These are phyloP conservation scores for Salix brachista DNA, from an alignment of 345 rosid species.

Conservation along the genomic window DNA sequence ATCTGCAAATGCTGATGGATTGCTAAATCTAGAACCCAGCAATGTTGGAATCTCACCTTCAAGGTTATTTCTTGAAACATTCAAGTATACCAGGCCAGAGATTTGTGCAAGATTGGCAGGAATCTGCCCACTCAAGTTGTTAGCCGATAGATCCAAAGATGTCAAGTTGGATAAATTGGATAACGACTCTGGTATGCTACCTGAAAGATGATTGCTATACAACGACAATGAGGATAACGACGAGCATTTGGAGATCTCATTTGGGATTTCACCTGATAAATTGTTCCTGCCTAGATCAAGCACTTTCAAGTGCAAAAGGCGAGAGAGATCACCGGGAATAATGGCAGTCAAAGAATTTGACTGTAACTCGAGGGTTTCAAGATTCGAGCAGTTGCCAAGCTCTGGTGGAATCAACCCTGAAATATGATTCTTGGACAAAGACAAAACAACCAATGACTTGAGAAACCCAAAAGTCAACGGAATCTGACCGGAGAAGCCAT, in stretches of 20 bases:
- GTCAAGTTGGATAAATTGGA: conserved; percentile 54
- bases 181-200: conserved; percentile 59
- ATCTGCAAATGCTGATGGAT: conserved; percentile 51
- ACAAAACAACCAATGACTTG: conserved; percentile 54
- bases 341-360: conserved; percentile 57
- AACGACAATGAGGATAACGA: conserved; percentile 50
- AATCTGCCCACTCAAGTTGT: conserved; percentile 72
- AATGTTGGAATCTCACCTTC: conserved; percentile 63
- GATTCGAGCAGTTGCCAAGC: conserved; percentile 79
- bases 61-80: conserved; percentile 68
- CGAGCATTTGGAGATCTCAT: conserved; percentile 47
- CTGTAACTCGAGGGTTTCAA: conserved; percentile 67
- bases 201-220: conserved; percentile 61
- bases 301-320: conserved; percentile 42
- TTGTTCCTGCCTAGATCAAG: conserved; percentile 70
- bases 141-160: conserved; percentile 64
- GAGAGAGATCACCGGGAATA: conserved; percentile 69
- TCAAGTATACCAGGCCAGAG: conserved; percentile 51
- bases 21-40: conserved; percentile 55
- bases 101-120: conserved; percentile 51
- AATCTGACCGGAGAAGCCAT: conserved; percentile 60
- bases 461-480: conserved; percentile 75
- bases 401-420: conserved; percentile 65
- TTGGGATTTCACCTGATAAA: conserved; percentile 65
- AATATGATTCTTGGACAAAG: conserved; percentile 64